Evolutionary conservation across 176 grass and related monocot genomes (phyloP), one percentile per base, ranked within the genome.

Genomic region (Raddia distichophylla): DNA sequence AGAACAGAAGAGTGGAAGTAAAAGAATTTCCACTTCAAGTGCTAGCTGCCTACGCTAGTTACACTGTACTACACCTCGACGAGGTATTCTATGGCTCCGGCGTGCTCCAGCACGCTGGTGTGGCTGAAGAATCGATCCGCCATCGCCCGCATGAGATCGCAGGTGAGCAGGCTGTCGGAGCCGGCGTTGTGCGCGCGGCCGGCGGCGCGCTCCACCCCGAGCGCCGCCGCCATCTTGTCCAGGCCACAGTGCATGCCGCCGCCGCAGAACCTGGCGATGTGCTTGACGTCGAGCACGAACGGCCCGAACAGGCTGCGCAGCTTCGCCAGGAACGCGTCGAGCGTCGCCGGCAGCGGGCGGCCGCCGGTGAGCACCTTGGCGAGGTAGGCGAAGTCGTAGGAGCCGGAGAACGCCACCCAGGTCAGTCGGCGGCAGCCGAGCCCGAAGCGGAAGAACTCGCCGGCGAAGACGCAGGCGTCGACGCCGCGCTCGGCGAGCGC

Each of bases 161-260:
- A 63, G 82, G 87, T 89, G 77, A 85, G 77, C 72, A 85, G 56
- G 82, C 87, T 85, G 57, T 89, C 87, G 0, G 87, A 89, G 48
- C 82, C 87, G 14, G 87, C 71, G 48, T 69, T 85, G 49, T 85
- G 87, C 7, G 82, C 87, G 56, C 77, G 64, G 0, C 87, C 76
- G 47, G 71, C 71, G 3, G 18, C 70, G 6, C 87, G 82, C 4
- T 64, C 17, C 1, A 89, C 87, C 2, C 71, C 71, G 48, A 89
- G 27, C 6, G 47, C 40, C 2, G 40, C 17, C 5, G 87, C 82
- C 49, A 89, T 77, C 55, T 58, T 8, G 2, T 89, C 87, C 22
- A 89, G 47, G 0, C 87, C 87, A 0, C 87, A 76, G 9, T 2
- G 37, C 2, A 57, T 45, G 13, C 71, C 79, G 2, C 67, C 56